Evolutionary conservation across 2,329 filamentous ascomycete species (phyloP).

Genomic region (Periconia digitata): DNA sequence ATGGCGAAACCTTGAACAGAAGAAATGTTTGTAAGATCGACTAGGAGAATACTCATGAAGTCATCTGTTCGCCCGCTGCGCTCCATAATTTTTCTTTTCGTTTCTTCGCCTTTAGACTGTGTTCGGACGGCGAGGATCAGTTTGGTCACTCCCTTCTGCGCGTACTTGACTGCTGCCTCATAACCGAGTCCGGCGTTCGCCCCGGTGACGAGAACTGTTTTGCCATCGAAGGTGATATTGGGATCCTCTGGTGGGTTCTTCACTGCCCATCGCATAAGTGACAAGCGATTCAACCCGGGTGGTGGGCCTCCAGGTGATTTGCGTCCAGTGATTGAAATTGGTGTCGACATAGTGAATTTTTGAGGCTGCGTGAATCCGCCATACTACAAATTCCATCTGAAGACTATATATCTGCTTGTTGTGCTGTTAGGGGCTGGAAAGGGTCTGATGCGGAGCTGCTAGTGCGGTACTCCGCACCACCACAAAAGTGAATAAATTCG

Average conservation of each 20-base stretch:
- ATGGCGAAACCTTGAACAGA: conserved; percentile 34
- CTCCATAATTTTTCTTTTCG: conserved; percentile 36
- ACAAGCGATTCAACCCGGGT: background rate
- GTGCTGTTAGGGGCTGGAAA: too few relatives aligned
- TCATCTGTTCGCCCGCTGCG: conserved; percentile 19
- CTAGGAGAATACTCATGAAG: conserved; percentile 45
- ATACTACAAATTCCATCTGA: too few relatives aligned
- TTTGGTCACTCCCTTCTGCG: conserved; percentile 31
- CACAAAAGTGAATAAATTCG: too few relatives aligned
- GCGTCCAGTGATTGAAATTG: too few relatives aligned
- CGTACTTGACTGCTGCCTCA: conserved; percentile 37
- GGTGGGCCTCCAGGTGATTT: background rate
- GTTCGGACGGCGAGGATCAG: conserved; percentile 48
- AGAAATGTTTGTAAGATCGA: conserved; percentile 43
- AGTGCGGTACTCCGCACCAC: too few relatives aligned
- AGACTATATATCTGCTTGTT: too few relatives aligned
- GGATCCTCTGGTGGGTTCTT: background rate
- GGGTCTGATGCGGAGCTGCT: too few relatives aligned
- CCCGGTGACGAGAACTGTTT: background rate
- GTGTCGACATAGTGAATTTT: background rate
- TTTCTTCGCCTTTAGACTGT: conserved; percentile 42
- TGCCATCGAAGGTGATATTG: background rate
- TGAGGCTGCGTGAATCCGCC: background rate
- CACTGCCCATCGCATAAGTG: background rate
- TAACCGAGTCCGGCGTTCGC: background rate